Evolutionary conservation across 768 basidiomycete species (phyloP).

Genomic region (Xerocomellus dryophilus): DNA sequence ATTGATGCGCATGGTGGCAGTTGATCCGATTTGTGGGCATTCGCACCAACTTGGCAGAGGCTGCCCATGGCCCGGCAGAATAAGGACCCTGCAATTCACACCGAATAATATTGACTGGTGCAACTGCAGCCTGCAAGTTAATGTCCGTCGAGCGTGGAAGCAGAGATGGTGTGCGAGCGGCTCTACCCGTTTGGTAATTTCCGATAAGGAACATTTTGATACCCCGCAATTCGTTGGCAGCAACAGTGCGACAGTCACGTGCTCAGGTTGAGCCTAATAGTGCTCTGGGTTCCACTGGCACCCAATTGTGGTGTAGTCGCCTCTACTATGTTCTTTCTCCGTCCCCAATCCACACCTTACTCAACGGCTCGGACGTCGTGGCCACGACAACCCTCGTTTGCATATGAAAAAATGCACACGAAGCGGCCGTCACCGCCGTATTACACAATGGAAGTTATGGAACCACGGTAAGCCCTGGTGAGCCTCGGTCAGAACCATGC

Average conservation of each 20-base stretch:
- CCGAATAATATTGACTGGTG: neutral
- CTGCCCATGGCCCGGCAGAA: neutral
- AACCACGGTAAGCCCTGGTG: neutral
- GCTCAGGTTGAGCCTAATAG: too few relatives aligned
- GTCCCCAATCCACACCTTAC: neutral
- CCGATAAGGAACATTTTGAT: neutral
- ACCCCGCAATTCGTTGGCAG: neutral
- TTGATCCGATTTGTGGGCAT: neutral
- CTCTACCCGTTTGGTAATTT: neutral
- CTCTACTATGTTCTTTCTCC: neutral
- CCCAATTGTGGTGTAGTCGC: too few relatives aligned
- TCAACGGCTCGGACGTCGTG: too few relatives aligned
- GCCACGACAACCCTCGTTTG: neutral
- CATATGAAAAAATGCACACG: neutral
- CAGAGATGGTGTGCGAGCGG: neutral
- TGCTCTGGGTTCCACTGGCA: too few relatives aligned
- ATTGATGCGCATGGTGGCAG: neutral
- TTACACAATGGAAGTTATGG: neutral
- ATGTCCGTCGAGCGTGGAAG: conserved; percentile 12
- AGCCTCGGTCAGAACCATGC: neutral
- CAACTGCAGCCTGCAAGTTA: neutral
- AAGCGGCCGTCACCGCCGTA: neutral
- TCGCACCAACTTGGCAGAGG: neutral
- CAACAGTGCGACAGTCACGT: too few relatives aligned
- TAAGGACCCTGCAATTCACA: neutral